Evolutionary conservation across 352 stramenopile species (phyloP).

Genomic region (Phytophthora hybrid): DNA sequence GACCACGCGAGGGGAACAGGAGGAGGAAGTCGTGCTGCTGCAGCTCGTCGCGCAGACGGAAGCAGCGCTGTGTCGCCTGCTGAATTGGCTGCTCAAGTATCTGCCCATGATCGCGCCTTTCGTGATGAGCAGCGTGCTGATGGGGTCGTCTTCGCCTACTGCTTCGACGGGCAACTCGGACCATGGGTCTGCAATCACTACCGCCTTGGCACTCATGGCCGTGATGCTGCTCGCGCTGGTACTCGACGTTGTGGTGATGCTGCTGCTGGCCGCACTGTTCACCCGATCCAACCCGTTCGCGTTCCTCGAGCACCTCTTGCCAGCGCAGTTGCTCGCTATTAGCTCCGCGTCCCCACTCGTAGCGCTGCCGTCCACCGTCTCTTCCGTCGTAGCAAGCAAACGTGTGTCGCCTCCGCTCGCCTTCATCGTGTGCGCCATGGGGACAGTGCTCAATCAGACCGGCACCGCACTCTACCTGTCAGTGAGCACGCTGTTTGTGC

Average conservation of each 20-base stretch:
- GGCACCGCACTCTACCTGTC: slow-evolving; percentile 68
- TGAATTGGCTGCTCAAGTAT: slow-evolving; percentile 47
- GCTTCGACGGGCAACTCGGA: slow-evolving; percentile 2
- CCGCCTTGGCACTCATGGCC: slow-evolving; percentile 51
- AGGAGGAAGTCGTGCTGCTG: slow-evolving; percentile 49
- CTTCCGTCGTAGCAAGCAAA: slow-evolving; percentile 55
- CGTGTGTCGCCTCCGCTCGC: slow-evolving; percentile 67
- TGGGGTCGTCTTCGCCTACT: slow-evolving; percentile 23
- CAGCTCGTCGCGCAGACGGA: slow-evolving; percentile 58
- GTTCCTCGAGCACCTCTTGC: slow-evolving; percentile 55
- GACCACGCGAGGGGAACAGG: slow-evolving; percentile 1
- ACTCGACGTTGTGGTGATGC: slow-evolving; percentile 48
- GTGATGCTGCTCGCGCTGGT: slow-evolving; percentile 60
- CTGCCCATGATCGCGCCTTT: slow-evolving; percentile 55
- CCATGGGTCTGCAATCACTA: slow-evolving; percentile 23
- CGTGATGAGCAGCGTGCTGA: slow-evolving; percentile 53
- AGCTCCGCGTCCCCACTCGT: slow-evolving; percentile 60
- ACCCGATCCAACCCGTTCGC: slow-evolving; percentile 60
- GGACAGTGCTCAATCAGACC: slow-evolving; percentile 68
- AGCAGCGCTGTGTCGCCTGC: slow-evolving; percentile 47
- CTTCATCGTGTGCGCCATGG: slow-evolving; percentile 61
- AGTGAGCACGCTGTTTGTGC: slow-evolving; percentile 53
- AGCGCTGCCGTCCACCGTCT: slow-evolving; percentile 59
- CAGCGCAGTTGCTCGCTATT: slow-evolving; percentile 61
- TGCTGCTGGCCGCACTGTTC: slow-evolving; percentile 45